These are phyloP conservation scores for Dothistroma pini DNA, from an alignment of 2,329 filamentous ascomycete genomes.

Conservation along the genomic window DNA sequence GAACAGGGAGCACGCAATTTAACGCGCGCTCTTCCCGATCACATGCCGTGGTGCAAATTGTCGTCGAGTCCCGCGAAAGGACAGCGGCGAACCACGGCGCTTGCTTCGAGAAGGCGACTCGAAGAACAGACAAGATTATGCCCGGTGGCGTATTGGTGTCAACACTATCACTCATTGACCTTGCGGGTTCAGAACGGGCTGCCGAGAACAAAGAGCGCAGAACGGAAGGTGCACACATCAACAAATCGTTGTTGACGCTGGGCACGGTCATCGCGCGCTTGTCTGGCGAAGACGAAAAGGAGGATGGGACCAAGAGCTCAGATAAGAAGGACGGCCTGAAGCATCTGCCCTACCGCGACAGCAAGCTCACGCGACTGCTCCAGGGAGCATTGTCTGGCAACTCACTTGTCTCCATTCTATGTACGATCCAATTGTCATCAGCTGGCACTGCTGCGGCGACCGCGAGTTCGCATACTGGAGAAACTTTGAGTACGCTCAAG, in stretches of 20 bases:
- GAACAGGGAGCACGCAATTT: slow-evolving; percentile 93
- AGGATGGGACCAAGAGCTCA: slow-evolving; percentile 50
- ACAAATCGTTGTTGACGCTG: slow-evolving; percentile 92
- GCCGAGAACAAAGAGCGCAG: slow-evolving; percentile 92
- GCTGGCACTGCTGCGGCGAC: slow-evolving; percentile 63
- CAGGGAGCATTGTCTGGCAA: slow-evolving; percentile 91
- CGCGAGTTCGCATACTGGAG: slow-evolving; percentile 71
- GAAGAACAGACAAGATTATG: slow-evolving; percentile 57
- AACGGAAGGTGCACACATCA: slow-evolving; percentile 95
- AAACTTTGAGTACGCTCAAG: slow-evolving; percentile 94
- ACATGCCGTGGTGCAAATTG: slow-evolving; percentile 97
- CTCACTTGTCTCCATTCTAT: slow-evolving; percentile 94
- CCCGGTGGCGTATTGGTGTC: slow-evolving; percentile 94
- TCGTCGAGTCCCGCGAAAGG: slow-evolving; percentile 92
- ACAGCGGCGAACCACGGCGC: slow-evolving; percentile 42
- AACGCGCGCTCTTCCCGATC: slow-evolving; percentile 95
- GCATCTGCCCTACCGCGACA: slow-evolving; percentile 94
- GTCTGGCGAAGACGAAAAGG: slow-evolving; percentile 86
- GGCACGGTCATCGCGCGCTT: slow-evolving; percentile 92
- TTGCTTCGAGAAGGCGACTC: slow-evolving; percentile 54
- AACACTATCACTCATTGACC: slow-evolving; percentile 89
- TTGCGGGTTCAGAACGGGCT: slow-evolving; percentile 93
- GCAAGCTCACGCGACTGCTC: slow-evolving; percentile 88
- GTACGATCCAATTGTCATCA: slow-evolving; percentile 87
- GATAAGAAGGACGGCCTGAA: slow-evolving; percentile 63